These are phyloP conservation scores for Atkinsonella texensis DNA, from an alignment of 2,329 filamentous ascomycete genomes.

Conservation along the genomic window DNA sequence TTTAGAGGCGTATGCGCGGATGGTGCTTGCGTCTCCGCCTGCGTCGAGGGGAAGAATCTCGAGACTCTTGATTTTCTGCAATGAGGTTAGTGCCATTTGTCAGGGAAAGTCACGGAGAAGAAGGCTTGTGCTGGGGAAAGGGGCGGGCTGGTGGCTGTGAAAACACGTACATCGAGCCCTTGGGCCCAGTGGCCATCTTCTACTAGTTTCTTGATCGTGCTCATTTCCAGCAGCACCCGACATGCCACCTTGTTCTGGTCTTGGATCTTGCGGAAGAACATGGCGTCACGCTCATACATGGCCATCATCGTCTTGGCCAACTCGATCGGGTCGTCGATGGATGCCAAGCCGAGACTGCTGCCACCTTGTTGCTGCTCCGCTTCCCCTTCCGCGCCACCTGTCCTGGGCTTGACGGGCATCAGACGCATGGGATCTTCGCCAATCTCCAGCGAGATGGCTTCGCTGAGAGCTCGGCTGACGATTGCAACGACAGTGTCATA, in stretches of 20 bases:
- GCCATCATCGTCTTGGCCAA: constrained; percentile 48
- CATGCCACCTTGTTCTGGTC: constrained; percentile 46
- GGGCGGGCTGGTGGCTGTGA: not conserved
- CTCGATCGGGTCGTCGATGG: constrained; percentile 49
- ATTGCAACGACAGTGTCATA: constrained; percentile 91
- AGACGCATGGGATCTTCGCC: constrained; percentile 69
- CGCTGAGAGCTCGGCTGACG: constrained; percentile 79
- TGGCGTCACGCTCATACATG: constrained; percentile 49
- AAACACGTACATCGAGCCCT: constrained; percentile 42
- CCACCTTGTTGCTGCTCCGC: constrained; percentile 24
- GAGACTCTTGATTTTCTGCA: constrained; percentile 58
- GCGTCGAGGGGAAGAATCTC: constrained; percentile 72
- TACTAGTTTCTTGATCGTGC: constrained; percentile 45
- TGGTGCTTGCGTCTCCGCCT: constrained; percentile 60
- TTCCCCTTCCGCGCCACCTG: constrained; percentile 5
- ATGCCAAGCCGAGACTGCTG: constrained; percentile 48
- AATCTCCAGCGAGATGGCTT: constrained; percentile 76
- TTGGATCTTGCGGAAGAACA: constrained; percentile 47
- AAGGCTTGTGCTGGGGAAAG: not conserved
- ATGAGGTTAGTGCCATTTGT: not conserved
- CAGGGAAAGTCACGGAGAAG: not conserved
- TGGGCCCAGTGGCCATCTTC: constrained; percentile 44
- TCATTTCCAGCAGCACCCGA: constrained; percentile 46
- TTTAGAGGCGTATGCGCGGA: constrained; percentile 68
- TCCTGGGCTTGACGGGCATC: constrained; percentile 66